Conservation (phyloP, 1,284 basidiomycete genomes). For the Cutaneotrichosporon sp. region DNA sequence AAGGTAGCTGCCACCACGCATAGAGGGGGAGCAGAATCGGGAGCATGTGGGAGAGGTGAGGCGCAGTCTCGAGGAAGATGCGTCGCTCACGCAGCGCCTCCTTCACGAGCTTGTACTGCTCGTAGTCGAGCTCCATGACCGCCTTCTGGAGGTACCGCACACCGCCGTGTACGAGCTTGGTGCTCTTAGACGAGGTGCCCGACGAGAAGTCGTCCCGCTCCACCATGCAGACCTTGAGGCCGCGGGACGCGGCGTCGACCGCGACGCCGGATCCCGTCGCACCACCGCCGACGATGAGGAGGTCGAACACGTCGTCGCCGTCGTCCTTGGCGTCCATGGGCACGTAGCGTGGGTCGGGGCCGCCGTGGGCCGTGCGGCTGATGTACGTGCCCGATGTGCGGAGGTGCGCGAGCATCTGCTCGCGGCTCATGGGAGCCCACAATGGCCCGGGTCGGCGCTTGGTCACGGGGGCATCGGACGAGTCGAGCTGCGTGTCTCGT, state of each 20-base stretch:
- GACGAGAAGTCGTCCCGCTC: slow-evolving; percentile 90
- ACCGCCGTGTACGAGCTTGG: slow-evolving; percentile 96
- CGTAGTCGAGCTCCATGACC: slow-evolving; percentile 88
- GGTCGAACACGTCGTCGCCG: slow-evolving; percentile 65
- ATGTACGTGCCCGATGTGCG: slow-evolving; percentile 45
- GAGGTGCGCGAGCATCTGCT: slow-evolving; percentile 51
- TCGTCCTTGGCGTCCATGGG: slow-evolving; percentile 19
- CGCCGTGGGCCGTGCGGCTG: slow-evolving; percentile 32
- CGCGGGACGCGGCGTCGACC: slow-evolving; percentile 86
- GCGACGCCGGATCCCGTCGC: slow-evolving; percentile 93
- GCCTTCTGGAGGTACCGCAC: slow-evolving; percentile 97
- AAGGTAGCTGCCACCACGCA: slow-evolving; percentile 94
- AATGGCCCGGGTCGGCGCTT: slow-evolving; percentile 48
- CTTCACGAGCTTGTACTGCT: slow-evolving; percentile 90
- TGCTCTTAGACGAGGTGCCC: slow-evolving; percentile 93
- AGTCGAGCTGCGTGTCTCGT: neutral
- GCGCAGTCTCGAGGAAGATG: slow-evolving; percentile 93
- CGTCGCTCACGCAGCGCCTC: slow-evolving; percentile 90
- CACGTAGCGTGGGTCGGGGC: slow-evolving; percentile 33
- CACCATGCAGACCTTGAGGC: slow-evolving; percentile 86
- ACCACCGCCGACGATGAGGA: slow-evolving; percentile 82
- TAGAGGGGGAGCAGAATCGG: slow-evolving; percentile 54
- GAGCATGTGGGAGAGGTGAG: slow-evolving; percentile 84
- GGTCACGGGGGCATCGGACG: slow-evolving; percentile 2
- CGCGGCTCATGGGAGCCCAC: slow-evolving; percentile 50